Conservation (phyloP, 257 asterid genomes). For the Salvia hispanica region DNA sequence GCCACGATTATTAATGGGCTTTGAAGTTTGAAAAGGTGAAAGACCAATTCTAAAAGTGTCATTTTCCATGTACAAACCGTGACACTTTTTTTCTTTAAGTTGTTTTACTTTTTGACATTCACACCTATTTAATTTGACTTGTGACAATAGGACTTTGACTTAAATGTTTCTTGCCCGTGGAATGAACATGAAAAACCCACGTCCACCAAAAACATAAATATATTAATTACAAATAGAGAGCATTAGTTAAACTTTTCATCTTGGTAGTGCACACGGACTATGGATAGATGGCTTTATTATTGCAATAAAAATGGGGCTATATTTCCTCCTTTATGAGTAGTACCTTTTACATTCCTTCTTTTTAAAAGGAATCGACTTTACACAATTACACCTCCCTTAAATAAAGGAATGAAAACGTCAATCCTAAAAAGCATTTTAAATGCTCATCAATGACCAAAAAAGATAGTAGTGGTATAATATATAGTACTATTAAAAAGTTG, state of each 20-base stretch:
- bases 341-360: not conserved
- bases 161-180: not conserved
- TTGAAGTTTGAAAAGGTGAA: not conserved
- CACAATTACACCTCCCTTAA: conserved; percentile 11
- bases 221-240: too few species aligned
- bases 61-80: conserved; percentile 3
- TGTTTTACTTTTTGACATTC: conserved; percentile 11
- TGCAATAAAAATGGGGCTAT: not conserved
- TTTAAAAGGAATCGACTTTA: conserved; percentile 30
- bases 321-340: not conserved
- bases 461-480: not conserved
- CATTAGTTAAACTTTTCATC: not conserved
- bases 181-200: too few species aligned
- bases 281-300: not conserved
- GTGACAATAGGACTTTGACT: not conserved
- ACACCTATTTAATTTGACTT: not conserved
- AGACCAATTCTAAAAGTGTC: not conserved
- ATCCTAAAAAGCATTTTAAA: conserved; percentile 17
- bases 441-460: not conserved
- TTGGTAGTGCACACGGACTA: not conserved
- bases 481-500: conserved; percentile 13
- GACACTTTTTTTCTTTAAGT: not conserved
- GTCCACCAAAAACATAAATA: too few species aligned
- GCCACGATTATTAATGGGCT: not conserved
- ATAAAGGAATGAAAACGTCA: conserved; percentile 28